phyloP scores from a whole-genome alignment of 2,329 filamentous ascomycete genomes.

The Scopulariopsis brevicaulis region DNA sequence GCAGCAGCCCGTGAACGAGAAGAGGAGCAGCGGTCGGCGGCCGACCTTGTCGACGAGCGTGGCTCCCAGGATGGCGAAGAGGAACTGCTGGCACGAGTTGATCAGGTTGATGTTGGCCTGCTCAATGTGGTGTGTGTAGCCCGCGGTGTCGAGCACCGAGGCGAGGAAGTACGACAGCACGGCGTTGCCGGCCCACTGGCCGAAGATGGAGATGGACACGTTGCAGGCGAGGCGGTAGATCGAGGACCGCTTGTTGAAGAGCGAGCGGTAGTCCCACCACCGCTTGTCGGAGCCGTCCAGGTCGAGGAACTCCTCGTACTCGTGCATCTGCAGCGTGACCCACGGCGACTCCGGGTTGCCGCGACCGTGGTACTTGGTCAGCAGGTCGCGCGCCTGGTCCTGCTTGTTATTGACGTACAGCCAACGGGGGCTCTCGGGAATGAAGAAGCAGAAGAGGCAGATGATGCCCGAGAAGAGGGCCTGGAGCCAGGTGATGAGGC shows the following conservation, averaged over 20 bases:
- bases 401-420: constrained; percentile 25
- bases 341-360: constrained; percentile 30
- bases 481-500: constrained; percentile 31
- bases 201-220: constrained; percentile 27
- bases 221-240: constrained; percentile 28
- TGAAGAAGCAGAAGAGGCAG: constrained; percentile 19
- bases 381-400: constrained; percentile 20
- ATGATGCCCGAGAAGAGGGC: constrained; percentile 27
- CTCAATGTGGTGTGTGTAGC: constrained; percentile 23
- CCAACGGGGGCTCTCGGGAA: constrained; percentile 31
- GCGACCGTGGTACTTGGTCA: constrained; percentile 30
- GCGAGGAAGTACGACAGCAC: constrained; percentile 36
- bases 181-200: constrained; percentile 32
- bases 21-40: constrained; percentile 39
- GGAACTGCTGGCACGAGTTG: constrained; percentile 36
- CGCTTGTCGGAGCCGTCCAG: constrained; percentile 30
- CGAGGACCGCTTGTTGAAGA: constrained; percentile 27
- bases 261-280: constrained; percentile 34
- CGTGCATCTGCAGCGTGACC: constrained; percentile 30
- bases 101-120: constrained; percentile 40
- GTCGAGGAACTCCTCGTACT: constrained; percentile 29
- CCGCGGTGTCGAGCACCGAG: constrained; percentile 37
- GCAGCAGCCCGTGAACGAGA: constrained; percentile 34
- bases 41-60: constrained; percentile 36
- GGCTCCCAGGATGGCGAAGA: constrained; percentile 36